A percentile compares a stretch with the other conserved stretches of the same genome.
phyloP scores from a whole-genome alignment of 2,329 filamentous ascomycete genomes.

The Zymoseptoria pseudotritici region DNA sequence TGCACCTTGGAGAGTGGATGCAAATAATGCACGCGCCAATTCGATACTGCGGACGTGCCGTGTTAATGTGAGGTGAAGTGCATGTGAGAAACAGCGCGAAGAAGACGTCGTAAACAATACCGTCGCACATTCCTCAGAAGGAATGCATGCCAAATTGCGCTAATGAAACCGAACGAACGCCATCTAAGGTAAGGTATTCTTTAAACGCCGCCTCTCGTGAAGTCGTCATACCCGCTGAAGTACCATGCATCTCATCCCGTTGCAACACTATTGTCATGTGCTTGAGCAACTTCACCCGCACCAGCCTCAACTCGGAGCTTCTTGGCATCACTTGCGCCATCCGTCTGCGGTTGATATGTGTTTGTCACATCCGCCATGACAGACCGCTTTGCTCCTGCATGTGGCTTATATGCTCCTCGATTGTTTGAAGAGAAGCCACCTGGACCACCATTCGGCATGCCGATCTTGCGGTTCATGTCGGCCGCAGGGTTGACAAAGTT shows the following conservation, averaged over 20 bases:
- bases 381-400: conserved; percentile 30
- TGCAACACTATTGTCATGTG: neutral
- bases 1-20: neutral
- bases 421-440: neutral
- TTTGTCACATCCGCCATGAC: conserved; percentile 42
- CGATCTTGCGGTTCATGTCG: conserved; percentile 41
- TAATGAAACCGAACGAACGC: neutral
- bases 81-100: neutral
- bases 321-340: conserved; percentile 34
- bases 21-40: too few relatives aligned
- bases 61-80: neutral
- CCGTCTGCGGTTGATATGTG: conserved; percentile 25
- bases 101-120: neutral
- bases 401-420: conserved; percentile 39
- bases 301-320: conserved; percentile 31
- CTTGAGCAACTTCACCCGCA: neutral
- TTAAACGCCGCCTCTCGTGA: neutral
- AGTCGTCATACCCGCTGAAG: neutral
- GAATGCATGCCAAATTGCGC: neutral
- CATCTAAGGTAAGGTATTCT: neutral
- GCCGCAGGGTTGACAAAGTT: conserved; percentile 45
- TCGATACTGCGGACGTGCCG: too few relatives aligned
- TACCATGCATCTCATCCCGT: neutral
- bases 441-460: conserved; percentile 35
- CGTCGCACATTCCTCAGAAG: neutral